phyloP scores from a whole-genome alignment of 2,329 filamentous ascomycete genomes.

The Balansia obtecta region DNA sequence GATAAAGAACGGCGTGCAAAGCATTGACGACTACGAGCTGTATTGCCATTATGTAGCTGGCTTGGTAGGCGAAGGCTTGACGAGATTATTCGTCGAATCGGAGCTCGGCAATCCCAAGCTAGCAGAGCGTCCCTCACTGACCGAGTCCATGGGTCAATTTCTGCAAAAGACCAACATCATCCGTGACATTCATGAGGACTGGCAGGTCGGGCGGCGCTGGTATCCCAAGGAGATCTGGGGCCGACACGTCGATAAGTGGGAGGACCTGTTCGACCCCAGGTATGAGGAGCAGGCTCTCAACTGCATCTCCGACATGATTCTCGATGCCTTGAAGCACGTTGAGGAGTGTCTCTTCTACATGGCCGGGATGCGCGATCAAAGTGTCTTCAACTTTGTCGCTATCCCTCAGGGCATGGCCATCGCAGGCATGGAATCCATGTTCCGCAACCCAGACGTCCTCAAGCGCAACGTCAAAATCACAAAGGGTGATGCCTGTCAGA shows the following conservation, averaged over 20 bases:
- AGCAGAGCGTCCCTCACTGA: constrained; percentile 63
- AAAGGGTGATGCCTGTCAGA: constrained; percentile 79
- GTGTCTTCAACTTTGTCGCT: constrained; percentile 96
- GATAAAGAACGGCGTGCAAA: constrained; percentile 69
- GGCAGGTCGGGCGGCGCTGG: constrained; percentile 76
- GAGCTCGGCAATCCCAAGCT: constrained; percentile 79
- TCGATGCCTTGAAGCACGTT: constrained; percentile 74
- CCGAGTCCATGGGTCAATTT: constrained; percentile 95
- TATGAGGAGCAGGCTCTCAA: constrained; percentile 67
- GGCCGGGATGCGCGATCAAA: constrained; percentile 87
- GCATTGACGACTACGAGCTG: constrained; percentile 78
- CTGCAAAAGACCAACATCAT: constrained; percentile 99
- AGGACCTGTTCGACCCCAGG: constrained; percentile 77
- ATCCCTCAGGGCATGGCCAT: constrained; percentile 98
- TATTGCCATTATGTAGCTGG: constrained; percentile 99
- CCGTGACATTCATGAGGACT: constrained; percentile 85
- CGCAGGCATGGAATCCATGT: constrained; percentile 81
- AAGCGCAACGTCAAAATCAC: constrained; percentile 89
- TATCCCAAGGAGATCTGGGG: constrained; percentile 97
- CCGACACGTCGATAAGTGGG: constrained; percentile 82
- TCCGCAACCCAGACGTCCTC: constrained; percentile 82
- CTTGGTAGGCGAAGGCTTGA: constrained; percentile 89
- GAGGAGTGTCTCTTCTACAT: constrained; percentile 98
- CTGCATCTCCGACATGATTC: constrained; percentile 86
- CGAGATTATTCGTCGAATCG: constrained; percentile 77